phyloP scores from a whole-genome alignment of 164 flowering plant genomes.

The Warburgia ugandensis region DNA sequence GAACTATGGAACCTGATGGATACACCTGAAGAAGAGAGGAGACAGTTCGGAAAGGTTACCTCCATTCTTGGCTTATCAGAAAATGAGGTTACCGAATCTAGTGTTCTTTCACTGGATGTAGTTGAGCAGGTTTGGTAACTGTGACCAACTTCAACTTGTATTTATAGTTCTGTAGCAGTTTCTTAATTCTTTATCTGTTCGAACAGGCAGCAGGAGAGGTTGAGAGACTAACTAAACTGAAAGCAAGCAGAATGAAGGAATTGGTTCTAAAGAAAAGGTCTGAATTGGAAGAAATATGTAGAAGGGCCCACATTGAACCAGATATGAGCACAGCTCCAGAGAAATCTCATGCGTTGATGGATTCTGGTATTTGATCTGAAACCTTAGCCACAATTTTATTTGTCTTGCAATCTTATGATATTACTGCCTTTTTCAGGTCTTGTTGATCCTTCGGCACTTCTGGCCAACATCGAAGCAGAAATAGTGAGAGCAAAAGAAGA shows the following conservation, averaged over 20 bases:
- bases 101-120: constrained; percentile 57
- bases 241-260: constrained; percentile 5
- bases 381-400: neutral
- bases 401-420: neutral
- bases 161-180: neutral
- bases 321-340: neutral
- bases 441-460: constrained; percentile 1
- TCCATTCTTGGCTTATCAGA: constrained; percentile 42
- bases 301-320: neutral
- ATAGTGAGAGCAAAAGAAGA: constrained; percentile 61
- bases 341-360: neutral
- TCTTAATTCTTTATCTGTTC: constrained; percentile 6
- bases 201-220: neutral
- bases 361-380: constrained; percentile 1
- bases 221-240: neutral
- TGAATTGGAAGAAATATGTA: constrained; percentile 1
- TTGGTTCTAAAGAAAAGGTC: constrained; percentile 3
- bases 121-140: constrained; percentile 59
- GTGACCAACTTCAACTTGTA: neutral
- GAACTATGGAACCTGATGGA: constrained; percentile 95
- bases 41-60: constrained; percentile 32
- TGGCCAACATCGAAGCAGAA: constrained; percentile 58
- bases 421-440: neutral
- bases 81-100: constrained; percentile 46
- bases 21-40: constrained; percentile 56